Evolutionary conservation across 1,284 basidiomycete genomes (phyloP), one percentile per base, ranked within the genome.

Genomic region (Rhodotorula sp.): DNA sequence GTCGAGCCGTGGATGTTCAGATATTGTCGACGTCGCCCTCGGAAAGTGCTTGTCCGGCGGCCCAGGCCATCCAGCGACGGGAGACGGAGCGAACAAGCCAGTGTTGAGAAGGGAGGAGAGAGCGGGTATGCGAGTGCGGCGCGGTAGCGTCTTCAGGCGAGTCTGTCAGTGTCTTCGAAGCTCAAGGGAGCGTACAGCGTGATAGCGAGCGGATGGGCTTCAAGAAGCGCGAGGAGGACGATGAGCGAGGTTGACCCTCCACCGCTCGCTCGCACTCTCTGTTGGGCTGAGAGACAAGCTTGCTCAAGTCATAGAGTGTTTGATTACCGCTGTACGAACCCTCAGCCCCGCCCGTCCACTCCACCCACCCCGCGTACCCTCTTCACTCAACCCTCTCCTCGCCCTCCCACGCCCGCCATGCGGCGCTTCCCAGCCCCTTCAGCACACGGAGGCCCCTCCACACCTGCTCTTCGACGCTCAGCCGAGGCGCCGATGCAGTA

Each of bases 401-500:
- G 11, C 6, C 13, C 30, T 24, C 32, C 2, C 24, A 8, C 9
- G 11, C 17, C 52, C 17, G 4, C 11, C 13, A 74, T 74, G 73
- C 63, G 71, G 0, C 55, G 73, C 10, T 74, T 74, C 57, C 71
- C 73, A 6, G 62, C 70, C 9, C 71, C 68, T 9, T 64, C 73
- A 5, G 4, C 47, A 15, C 39, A 29, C 10, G 59, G n/a, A 0
- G 64, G 44, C 7, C 65, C 65, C 5, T 62, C 62, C 3, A 66
- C 68, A 2, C 62, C 68, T 1, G 10, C 24, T 1, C 5, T 34
- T 6, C n/a, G 22, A 6, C 49, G 73, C 19, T 70, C 68, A 4
- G 48, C 48, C 10, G 73, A 75, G n/a, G 66, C 73, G n/a, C 73
- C 73, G 22, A 75, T 75, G 73, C 66, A 75, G 48, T 73, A 66